phyloP scores from a whole-genome alignment of 2,329 filamentous ascomycete genomes.

The Coleophoma cylindrospora region DNA sequence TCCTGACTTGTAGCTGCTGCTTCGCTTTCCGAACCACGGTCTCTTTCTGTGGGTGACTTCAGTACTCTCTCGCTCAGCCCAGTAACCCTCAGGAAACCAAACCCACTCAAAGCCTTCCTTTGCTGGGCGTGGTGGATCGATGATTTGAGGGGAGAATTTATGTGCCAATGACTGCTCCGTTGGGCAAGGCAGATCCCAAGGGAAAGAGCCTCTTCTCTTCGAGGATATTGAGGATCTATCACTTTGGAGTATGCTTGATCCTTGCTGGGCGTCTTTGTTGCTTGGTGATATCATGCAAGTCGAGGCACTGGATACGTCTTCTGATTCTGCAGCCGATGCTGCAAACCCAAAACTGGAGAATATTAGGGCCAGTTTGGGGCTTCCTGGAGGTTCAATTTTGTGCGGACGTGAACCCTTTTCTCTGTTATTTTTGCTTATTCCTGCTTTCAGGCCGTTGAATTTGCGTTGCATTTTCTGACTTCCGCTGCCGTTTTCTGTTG shows the following conservation, averaged over 20 bases:
- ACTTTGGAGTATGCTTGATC: neutral
- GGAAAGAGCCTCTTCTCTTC: neutral
- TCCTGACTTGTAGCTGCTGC: slow-evolving; percentile 2
- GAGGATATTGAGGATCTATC: neutral
- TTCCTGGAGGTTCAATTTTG: too few relatives aligned
- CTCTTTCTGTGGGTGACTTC: slow-evolving; percentile 8
- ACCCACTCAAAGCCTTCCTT: slow-evolving; percentile 54
- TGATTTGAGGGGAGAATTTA: neutral
- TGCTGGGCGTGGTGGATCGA: slow-evolving; percentile 50
- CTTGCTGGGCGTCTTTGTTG: neutral
- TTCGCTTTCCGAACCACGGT: slow-evolving; percentile 9
- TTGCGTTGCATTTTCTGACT: neutral
- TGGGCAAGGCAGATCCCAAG: neutral
- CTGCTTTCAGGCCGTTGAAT: neutral
- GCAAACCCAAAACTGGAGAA: neutral
- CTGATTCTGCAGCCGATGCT: neutral
- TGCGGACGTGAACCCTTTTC: too few relatives aligned
- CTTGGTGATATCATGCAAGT: neutral
- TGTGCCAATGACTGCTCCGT: too few relatives aligned
- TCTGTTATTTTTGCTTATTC: too few relatives aligned
- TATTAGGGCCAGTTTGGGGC: too few relatives aligned
- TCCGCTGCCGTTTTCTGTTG: neutral
- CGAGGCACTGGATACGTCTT: neutral
- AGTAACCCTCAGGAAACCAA: slow-evolving; percentile 58
- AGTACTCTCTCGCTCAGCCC: slow-evolving; percentile 50